Conservation (phyloP, 495 filamentous ascomycete genomes). For the Cladorrhinum samala region DNA sequence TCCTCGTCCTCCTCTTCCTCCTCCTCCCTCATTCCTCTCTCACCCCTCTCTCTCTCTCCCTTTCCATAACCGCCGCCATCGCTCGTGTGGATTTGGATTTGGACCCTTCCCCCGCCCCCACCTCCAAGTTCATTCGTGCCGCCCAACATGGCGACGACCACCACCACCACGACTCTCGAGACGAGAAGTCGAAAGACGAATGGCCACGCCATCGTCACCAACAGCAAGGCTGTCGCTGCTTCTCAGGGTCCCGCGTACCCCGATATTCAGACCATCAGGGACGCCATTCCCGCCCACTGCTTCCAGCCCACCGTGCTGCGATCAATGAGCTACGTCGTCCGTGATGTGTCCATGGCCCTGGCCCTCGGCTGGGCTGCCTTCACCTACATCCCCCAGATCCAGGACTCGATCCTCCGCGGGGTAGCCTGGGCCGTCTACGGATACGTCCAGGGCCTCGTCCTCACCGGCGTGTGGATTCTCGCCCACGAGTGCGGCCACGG, state of each 20-base stretch:
- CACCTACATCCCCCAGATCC: constrained; percentile 54
- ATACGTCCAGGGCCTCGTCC: constrained; percentile 67
- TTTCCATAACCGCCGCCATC: neutral
- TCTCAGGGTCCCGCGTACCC: constrained; percentile 61
- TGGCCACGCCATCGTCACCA: constrained; percentile 3
- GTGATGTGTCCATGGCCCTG: constrained; percentile 58
- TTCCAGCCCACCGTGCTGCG: constrained; percentile 61
- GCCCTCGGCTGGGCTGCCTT: constrained; percentile 60
- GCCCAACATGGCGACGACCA: constrained; percentile 23
- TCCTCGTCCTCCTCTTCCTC: neutral
- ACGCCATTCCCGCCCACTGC: constrained; percentile 77
- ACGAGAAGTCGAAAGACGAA: constrained; percentile 16
- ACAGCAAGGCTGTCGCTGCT: constrained; percentile 36
- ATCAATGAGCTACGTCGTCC: constrained; percentile 60
- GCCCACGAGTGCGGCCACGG: constrained; percentile 87
- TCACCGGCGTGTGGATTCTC: constrained; percentile 79
- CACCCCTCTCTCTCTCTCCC: neutral
- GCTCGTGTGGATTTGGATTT: neutral
- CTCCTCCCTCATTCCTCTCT: neutral
- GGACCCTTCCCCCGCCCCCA: neutral
- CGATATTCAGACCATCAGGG: constrained; percentile 65
- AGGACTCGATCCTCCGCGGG: constrained; percentile 47
- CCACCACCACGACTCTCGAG: constrained; percentile 16
- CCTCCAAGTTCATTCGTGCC: neutral
- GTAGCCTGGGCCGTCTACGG: constrained; percentile 62